phyloP scores from a whole-genome alignment of 495 filamentous ascomycete genomes.

The Immersiella caudata region DNA sequence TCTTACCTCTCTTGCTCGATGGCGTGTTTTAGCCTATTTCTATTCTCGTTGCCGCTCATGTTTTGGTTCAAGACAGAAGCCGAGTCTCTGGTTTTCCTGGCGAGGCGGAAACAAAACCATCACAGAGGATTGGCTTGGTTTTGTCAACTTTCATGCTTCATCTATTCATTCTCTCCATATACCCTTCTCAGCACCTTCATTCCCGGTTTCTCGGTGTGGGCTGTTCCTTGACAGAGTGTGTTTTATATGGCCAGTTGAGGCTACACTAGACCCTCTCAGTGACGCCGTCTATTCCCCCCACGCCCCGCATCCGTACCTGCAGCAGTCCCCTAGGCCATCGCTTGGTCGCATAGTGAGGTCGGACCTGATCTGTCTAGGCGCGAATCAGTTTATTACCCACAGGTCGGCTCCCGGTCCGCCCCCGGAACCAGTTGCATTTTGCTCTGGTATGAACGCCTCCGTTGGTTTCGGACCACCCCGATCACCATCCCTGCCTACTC shows the following conservation, averaged over 20 bases:
- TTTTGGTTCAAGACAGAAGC: slow-evolving; percentile 1
- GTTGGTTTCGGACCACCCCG: slow-evolving; percentile 32
- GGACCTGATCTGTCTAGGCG: slow-evolving; percentile 14
- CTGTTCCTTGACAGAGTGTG: slow-evolving; percentile 13
- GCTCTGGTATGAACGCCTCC: slow-evolving; percentile 36
- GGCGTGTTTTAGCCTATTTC: slow-evolving; percentile 23
- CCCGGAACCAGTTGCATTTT: slow-evolving; percentile 28
- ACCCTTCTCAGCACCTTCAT: not conserved
- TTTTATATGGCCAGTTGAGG: slow-evolving; percentile 18
- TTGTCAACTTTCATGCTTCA: not conserved
- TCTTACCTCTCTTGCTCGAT: slow-evolving; percentile 7
- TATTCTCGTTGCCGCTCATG: slow-evolving; percentile 10
- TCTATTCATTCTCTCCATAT: not conserved
- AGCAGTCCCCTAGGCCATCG: not conserved
- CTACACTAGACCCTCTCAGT: slow-evolving; percentile 12
- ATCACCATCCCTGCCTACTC: slow-evolving; percentile 19
- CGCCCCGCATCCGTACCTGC: slow-evolving; percentile 1
- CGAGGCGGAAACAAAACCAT: slow-evolving; percentile 2
- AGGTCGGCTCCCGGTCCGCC: not conserved
- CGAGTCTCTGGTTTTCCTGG: not conserved
- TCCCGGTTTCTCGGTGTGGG: slow-evolving; percentile 12
- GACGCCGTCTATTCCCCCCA: slow-evolving; percentile 7
- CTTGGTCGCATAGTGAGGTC: not conserved
- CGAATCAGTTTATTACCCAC: slow-evolving; percentile 17
- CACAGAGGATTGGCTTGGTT: not conserved